phyloP scores from a whole-genome alignment of 305 asterid species.

The Plantago coronopus region DNA sequence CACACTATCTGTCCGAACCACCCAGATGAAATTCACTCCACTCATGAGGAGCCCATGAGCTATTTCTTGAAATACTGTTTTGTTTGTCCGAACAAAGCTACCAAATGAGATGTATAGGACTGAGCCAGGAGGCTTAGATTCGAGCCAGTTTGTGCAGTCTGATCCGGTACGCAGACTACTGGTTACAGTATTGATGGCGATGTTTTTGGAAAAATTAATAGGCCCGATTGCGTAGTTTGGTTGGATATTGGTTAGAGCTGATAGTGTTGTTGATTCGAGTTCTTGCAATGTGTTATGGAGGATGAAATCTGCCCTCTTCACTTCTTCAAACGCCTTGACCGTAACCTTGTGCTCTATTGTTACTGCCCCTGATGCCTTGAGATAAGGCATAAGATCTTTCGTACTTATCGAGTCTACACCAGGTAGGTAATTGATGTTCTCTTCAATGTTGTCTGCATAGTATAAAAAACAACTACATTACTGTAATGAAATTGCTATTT shows the following conservation, averaged over 20 bases:
- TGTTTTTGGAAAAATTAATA: slow-evolving; percentile 30
- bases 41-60: slow-evolving; percentile 58
- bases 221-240: slow-evolving; percentile 67
- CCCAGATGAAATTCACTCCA: slow-evolving; percentile 61
- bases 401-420: slow-evolving; percentile 50
- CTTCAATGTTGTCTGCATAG: slow-evolving; percentile 36
- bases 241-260: slow-evolving; percentile 39
- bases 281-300: slow-evolving; percentile 63
- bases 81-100: slow-evolving; percentile 40
- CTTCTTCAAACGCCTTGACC: slow-evolving; percentile 41
- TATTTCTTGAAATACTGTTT: slow-evolving; percentile 44
- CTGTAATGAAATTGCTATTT: too few relatives aligned
- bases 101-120: slow-evolving; percentile 72
- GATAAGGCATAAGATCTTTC: slow-evolving; percentile 46
- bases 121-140: slow-evolving; percentile 37
- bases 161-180: slow-evolving; percentile 49
- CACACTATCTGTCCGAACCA: slow-evolving; percentile 37
- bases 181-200: slow-evolving; percentile 15
- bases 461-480: neutral
- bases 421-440: slow-evolving; percentile 49
- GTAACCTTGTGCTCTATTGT: slow-evolving; percentile 27
- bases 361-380: slow-evolving; percentile 32
- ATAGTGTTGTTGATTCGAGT: slow-evolving; percentile 40
- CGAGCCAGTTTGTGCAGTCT: slow-evolving; percentile 61
- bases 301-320: slow-evolving; percentile 57